Conservation (phyloP, 495 filamentous ascomycete genomes). For the Emericellopsis terricola region DNA sequence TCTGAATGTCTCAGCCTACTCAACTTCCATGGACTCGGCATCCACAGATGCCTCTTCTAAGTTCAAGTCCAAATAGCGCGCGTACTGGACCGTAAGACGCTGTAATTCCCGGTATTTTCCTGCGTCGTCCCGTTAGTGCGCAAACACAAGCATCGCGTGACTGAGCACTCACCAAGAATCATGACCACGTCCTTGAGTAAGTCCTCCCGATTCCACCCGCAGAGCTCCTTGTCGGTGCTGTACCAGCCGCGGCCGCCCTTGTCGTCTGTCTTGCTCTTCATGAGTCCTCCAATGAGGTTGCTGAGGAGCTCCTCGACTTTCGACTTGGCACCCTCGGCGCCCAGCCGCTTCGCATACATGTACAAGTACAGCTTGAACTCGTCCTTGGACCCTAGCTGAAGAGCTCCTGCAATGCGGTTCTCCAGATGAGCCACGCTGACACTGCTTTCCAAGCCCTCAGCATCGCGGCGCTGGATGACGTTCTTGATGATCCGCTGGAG, state of each 20-base stretch:
- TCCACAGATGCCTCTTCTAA: constrained; percentile 22
- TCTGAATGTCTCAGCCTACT: too few relatives aligned
- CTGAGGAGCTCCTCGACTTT: constrained; percentile 89
- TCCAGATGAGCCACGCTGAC: constrained; percentile 92
- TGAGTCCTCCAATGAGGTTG: constrained; percentile 55
- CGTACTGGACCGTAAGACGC: constrained; percentile 79
- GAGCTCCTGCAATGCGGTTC: constrained; percentile 78
- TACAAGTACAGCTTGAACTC: constrained; percentile 82
- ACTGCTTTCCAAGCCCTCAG: constrained; percentile 75
- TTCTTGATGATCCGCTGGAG: constrained; percentile 79
- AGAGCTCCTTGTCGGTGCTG: constrained; percentile 46
- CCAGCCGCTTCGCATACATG: constrained; percentile 93
- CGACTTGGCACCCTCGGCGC: constrained; percentile 64
- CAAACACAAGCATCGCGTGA: constrained; percentile 2
- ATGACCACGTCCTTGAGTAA: constrained; percentile 77
- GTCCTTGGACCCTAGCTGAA: constrained; percentile 68
- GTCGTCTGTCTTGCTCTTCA: constrained; percentile 30
- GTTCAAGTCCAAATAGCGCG: constrained; percentile 49
- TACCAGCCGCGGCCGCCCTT: constrained; percentile 36
- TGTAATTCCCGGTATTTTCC: constrained; percentile 90
- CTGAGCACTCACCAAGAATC: constrained; percentile 58
- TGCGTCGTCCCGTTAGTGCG: constrained; percentile 23
- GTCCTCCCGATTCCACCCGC: constrained; percentile 76
- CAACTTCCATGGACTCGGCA: constrained; percentile 1
- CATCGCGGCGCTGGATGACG: constrained; percentile 70